These are phyloP conservation scores for Alternaria arborescens DNA, from an alignment of 2,329 filamentous ascomycete genomes.

Conservation along the genomic window DNA sequence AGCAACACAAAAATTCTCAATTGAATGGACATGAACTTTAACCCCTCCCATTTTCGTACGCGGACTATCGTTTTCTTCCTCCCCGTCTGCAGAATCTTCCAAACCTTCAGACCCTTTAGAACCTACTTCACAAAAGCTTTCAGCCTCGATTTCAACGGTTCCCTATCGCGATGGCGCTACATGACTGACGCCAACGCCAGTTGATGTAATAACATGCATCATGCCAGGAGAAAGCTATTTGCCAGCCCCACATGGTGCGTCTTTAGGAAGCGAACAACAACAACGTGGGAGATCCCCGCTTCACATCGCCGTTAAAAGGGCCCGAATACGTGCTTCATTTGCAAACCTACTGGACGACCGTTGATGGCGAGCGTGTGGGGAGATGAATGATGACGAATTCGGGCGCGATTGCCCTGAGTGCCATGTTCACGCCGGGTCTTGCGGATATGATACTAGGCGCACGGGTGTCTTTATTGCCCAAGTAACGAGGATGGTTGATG, in stretches of 20 bases:
- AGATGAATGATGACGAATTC: slow-evolving; percentile 4
- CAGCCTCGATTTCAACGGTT: slow-evolving; percentile 1
- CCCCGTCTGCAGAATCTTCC: neutral
- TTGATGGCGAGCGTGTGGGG: slow-evolving; percentile 5
- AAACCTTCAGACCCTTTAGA: neutral
- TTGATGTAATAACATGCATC: neutral
- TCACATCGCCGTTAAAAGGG: neutral
- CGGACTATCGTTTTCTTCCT: neutral
- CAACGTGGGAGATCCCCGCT: slow-evolving; percentile 2
- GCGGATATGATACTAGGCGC: neutral
- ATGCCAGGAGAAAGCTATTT: slow-evolving; percentile 1
- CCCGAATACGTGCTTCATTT: slow-evolving; percentile 1
- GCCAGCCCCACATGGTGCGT: neutral
- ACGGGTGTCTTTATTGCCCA: neutral
- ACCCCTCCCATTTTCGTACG: neutral
- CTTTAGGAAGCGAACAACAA: neutral
- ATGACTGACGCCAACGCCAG: neutral
- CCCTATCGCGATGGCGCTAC: neutral
- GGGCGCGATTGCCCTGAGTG: neutral
- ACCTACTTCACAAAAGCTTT: neutral
- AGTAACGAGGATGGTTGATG: neutral
- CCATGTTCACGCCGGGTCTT: neutral
- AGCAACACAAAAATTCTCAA: neutral
- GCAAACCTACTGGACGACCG: neutral
- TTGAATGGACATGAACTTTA: neutral